phyloP scores from a whole-genome alignment of 2,329 filamentous ascomycete species.

The Beauveria brongniartii region DNA sequence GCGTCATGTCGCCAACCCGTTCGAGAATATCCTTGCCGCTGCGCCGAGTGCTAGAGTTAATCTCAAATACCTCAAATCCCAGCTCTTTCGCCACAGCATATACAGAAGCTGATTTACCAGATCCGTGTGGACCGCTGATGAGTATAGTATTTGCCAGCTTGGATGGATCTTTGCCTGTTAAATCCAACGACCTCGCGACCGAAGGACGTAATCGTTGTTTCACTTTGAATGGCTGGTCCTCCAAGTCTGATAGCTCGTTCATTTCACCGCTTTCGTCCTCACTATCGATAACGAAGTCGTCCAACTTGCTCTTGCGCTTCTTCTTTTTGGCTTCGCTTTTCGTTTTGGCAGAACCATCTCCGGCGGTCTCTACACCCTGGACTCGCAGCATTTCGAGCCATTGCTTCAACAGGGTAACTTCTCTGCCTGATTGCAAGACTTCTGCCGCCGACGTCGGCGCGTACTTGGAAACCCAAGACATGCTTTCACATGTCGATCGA shows the following conservation, averaged over 20 bases:
- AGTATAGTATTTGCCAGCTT: conserved; percentile 70
- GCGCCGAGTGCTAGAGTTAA: conserved; percentile 74
- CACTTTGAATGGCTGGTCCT: conserved; percentile 22
- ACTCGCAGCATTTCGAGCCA: conserved; percentile 77
- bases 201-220: conserved; percentile 35
- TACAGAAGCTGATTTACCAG: conserved; percentile 87
- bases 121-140: conserved; percentile 80
- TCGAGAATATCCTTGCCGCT: conserved; percentile 88
- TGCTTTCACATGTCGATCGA: conserved; percentile 61
- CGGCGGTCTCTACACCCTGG: conserved; percentile 61
- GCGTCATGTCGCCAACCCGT: conserved; percentile 91
- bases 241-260: conserved; percentile 54
- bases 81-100: conserved; percentile 90
- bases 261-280: conserved; percentile 66
- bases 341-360: conserved; percentile 22
- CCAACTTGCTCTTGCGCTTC: conserved; percentile 64
- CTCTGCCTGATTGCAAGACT: conserved; percentile 66
- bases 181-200: conserved; percentile 40
- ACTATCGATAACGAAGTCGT: conserved; percentile 72
- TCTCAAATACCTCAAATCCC: conserved; percentile 90
- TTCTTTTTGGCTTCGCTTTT: conserved; percentile 45
- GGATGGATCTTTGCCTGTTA: conserved; percentile 27
- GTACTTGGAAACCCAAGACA: conserved; percentile 79
- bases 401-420: conserved; percentile 63
- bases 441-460: conserved; percentile 60